These are phyloP conservation scores for Pseudotsuga menziesii DNA, from an alignment of 75 land plant genomes.

Conservation along the genomic window DNA sequence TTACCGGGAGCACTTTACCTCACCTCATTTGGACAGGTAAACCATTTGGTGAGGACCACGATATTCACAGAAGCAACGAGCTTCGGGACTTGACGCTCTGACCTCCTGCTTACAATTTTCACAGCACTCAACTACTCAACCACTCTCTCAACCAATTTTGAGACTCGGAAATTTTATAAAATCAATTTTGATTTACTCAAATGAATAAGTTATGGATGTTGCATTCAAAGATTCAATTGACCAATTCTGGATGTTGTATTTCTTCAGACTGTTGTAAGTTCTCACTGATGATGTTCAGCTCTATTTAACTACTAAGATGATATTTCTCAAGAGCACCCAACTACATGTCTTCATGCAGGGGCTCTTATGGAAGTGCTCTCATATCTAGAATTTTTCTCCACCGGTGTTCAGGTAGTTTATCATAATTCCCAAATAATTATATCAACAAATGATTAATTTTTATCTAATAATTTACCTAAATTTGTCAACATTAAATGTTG, in stretches of 20 bases:
- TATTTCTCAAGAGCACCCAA: slow-evolving; percentile 90
- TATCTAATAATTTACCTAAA: neutral
- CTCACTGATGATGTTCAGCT: neutral
- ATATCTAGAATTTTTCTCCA: slow-evolving; percentile 97
- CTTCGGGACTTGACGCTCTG: too few relatives aligned
- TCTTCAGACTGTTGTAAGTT: neutral
- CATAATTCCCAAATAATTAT: neutral
- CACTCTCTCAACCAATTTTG: too few relatives aligned
- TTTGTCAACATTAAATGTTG: neutral
- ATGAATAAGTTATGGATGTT: too few relatives aligned
- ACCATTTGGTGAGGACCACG: too few relatives aligned
- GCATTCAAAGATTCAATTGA: too few relatives aligned
- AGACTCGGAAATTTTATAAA: neutral
- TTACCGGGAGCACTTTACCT: too few relatives aligned
- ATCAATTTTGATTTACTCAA: neutral
- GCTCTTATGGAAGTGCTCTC: slow-evolving; percentile 96
- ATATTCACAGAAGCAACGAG: too few relatives aligned
- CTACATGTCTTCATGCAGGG: slow-evolving; percentile 84
- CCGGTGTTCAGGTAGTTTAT: slow-evolving; percentile 83
- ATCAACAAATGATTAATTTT: neutral
- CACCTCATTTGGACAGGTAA: too few relatives aligned
- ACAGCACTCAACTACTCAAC: neutral
- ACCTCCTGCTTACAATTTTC: too few relatives aligned
- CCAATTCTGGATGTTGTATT: neutral
- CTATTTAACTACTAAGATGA: neutral